Conservation (phyloP, 2,329 filamentous ascomycete species). For the Talaromyces verruculosus region DNA sequence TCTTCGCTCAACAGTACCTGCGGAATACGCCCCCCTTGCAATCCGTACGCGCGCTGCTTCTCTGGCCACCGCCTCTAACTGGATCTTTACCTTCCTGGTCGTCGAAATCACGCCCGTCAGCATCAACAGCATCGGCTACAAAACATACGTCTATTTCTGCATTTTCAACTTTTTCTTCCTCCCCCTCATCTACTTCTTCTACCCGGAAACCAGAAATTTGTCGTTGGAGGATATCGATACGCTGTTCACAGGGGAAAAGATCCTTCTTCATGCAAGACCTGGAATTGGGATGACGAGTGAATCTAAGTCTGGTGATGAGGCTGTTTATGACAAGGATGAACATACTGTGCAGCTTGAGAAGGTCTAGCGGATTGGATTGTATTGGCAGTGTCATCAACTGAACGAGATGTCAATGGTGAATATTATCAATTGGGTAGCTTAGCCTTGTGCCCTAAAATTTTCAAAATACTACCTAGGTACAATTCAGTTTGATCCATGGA, state of each 20-base stretch:
- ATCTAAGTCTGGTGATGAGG: background rate
- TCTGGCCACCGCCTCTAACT: background rate
- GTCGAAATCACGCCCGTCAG: slow-evolving; percentile 12
- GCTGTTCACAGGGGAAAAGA: slow-evolving; percentile 13
- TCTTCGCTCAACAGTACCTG: slow-evolving; percentile 7
- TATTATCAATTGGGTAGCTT: background rate
- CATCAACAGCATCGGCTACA: slow-evolving; percentile 15
- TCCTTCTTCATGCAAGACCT: slow-evolving; percentile 6
- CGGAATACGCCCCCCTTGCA: slow-evolving; percentile 11
- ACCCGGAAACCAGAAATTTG: slow-evolving; percentile 12
- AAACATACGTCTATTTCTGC: slow-evolving; percentile 13
- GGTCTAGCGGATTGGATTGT: background rate
- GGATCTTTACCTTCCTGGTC: slow-evolving; percentile 2
- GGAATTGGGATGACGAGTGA: background rate
- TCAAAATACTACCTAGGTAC: too few species aligned
- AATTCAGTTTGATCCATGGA: background rate
- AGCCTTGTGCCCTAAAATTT: background rate
- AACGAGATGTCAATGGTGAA: background rate
- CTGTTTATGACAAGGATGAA: background rate
- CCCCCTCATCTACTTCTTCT: slow-evolving; percentile 16
- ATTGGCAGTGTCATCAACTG: background rate
- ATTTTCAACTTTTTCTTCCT: slow-evolving; percentile 10
- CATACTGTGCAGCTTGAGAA: slow-evolving; percentile 1
- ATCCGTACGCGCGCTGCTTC: slow-evolving; percentile 12
- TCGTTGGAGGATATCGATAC: slow-evolving; percentile 13